Conservation (phyloP, 2,329 filamentous ascomycete species). For the Hypoxylon sp. region DNA sequence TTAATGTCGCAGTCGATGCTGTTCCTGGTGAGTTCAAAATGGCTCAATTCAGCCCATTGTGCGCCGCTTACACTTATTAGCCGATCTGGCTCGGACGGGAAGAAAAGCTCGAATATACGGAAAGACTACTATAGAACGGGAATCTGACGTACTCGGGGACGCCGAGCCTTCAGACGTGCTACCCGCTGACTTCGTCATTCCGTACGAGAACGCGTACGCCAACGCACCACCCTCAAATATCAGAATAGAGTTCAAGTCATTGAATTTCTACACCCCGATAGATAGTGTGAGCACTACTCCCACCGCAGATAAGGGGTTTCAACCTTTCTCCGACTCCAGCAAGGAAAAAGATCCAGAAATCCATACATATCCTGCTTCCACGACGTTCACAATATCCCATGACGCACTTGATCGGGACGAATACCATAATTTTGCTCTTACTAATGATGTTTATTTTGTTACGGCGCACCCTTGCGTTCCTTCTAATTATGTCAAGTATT, state of each 20-base stretch:
- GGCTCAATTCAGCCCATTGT: slow-evolving; percentile 35
- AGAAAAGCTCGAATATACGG: slow-evolving; percentile 72
- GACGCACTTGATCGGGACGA: slow-evolving; percentile 57
- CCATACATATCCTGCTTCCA: slow-evolving; percentile 57
- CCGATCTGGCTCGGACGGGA: slow-evolving; percentile 63
- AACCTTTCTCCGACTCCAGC: slow-evolving; percentile 55
- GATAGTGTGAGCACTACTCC: slow-evolving; percentile 63
- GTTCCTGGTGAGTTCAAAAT: slow-evolving; percentile 61
- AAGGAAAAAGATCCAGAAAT: slow-evolving; percentile 50
- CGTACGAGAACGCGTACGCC: slow-evolving; percentile 67
- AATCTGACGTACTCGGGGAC: slow-evolving; percentile 72
- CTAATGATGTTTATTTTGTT: slow-evolving; percentile 73
- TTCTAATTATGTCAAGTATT: slow-evolving; percentile 67
- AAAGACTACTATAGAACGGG: slow-evolving; percentile 69
- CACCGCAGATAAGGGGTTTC: slow-evolving; percentile 57
- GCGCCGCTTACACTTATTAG: slow-evolving; percentile 53
- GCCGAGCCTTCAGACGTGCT: slow-evolving; percentile 67
- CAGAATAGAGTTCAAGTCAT: slow-evolving; percentile 62
- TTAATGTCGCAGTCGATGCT: slow-evolving; percentile 69
- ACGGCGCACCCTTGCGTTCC: slow-evolving; percentile 75
- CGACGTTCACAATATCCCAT: slow-evolving; percentile 58
- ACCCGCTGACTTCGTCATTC: slow-evolving; percentile 73
- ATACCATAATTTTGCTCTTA: slow-evolving; percentile 61
- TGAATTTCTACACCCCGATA: slow-evolving; percentile 62
- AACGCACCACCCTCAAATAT: slow-evolving; percentile 62